Evolutionary conservation across 129 eudicot genomes (phyloP).

Genomic region (Cynara cardunculus): DNA sequence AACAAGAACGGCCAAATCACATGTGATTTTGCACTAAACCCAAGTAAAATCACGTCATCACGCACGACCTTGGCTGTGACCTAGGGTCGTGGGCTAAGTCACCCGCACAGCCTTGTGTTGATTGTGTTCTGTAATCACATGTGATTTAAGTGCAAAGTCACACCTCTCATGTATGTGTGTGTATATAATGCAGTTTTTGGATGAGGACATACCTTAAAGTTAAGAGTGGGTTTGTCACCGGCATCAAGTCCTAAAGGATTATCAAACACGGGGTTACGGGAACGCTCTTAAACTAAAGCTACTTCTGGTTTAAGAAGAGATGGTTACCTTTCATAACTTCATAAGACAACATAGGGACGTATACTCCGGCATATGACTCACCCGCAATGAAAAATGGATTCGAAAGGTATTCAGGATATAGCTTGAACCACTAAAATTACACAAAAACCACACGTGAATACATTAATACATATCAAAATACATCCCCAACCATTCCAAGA

Average conservation of each 20-base stretch:
- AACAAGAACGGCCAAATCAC: no score
- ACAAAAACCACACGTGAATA: no score
- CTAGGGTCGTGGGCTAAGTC: no score
- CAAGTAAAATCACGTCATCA: no score
- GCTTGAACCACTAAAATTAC: slow-evolving; percentile 78
- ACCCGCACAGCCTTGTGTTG: no score
- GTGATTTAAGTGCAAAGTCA: no score
- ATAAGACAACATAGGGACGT: slow-evolving; percentile 84
- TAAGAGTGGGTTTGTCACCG: slow-evolving; percentile 69
- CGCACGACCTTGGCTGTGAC: no score
- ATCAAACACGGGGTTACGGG: neutral
- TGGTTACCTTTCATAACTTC: slow-evolving; percentile 79
- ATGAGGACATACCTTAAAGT: slow-evolving; percentile 61
- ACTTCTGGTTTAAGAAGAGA: slow-evolving; percentile 10
- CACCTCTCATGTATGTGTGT: neutral
- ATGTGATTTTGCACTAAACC: no score
- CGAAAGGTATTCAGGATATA: slow-evolving; percentile 71
- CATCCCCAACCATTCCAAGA: no score
- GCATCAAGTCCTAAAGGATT: slow-evolving; percentile 78
- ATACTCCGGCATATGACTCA: slow-evolving; percentile 96
- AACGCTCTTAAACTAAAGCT: slow-evolving; percentile 3
- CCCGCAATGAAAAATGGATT: slow-evolving; percentile 86
- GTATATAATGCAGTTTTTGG: neutral
- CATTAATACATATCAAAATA: no score
- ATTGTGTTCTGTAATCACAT: no score